phyloP scores from a whole-genome alignment of 2,329 filamentous ascomycete species.

The Cytospora mali region DNA sequence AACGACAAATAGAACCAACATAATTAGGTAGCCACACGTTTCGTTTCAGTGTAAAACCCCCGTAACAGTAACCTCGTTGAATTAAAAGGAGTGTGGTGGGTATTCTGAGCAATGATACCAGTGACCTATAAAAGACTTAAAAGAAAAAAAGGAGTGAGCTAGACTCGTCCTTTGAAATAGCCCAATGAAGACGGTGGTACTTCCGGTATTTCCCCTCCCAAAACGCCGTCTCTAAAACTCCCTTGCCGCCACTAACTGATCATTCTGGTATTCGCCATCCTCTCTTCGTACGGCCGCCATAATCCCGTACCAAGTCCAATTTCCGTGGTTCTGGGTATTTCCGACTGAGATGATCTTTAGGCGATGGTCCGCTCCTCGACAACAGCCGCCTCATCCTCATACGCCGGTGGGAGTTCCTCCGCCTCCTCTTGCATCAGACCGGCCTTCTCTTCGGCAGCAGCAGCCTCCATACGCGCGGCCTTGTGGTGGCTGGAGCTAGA shows the following conservation, averaged over 20 bases:
- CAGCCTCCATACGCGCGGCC: slow-evolving; percentile 42
- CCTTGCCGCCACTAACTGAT: not conserved
- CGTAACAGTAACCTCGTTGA: not conserved
- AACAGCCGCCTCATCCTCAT: slow-evolving; percentile 30
- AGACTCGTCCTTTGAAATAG: slow-evolving; percentile 2
- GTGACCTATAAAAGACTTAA: slow-evolving; percentile 6
- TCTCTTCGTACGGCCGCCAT: not conserved
- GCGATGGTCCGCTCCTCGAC: slow-evolving; percentile 2
- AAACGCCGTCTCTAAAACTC: slow-evolving; percentile 17
- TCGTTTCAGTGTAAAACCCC: not conserved
- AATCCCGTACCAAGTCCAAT: not conserved
- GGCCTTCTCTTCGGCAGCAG: slow-evolving; percentile 51
- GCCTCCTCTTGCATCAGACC: slow-evolving; percentile 48
- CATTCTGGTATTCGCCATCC: not conserved
- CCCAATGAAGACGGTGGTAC: slow-evolving; percentile 12
- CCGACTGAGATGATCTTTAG: not conserved
- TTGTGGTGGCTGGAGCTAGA: slow-evolving; percentile 35
- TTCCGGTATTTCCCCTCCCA: slow-evolving; percentile 11
- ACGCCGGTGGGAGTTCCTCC: slow-evolving; percentile 37
- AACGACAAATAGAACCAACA: not conserved
- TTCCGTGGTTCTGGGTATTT: not conserved
- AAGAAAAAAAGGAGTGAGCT: slow-evolving; percentile 20
- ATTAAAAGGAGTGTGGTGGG: slow-evolving; percentile 26
- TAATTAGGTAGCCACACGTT: not conserved
- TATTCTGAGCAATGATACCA: slow-evolving; percentile 20